phyloP scores from a whole-genome alignment of 495 filamentous ascomycete species.

The Rusavskia elegans region DNA sequence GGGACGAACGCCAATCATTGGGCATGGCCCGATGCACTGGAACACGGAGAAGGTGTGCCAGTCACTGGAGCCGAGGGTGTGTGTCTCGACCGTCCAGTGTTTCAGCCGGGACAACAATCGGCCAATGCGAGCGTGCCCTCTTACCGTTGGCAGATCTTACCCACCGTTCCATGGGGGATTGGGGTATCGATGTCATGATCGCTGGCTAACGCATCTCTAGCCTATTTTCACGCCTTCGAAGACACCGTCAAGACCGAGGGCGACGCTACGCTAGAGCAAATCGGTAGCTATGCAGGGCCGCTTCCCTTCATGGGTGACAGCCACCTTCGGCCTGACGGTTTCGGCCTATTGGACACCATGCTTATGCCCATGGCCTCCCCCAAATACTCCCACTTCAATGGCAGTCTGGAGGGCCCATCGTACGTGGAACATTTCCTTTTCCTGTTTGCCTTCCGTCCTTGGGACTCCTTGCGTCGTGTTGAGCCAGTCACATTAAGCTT shows the following conservation, averaged over 20 bases:
- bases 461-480: constrained; percentile 20
- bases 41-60: neutral
- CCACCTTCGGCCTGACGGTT: constrained; percentile 5
- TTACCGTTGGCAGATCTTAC: neutral
- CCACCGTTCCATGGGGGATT: neutral
- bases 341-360: constrained; percentile 18
- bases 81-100: neutral
- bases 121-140: constrained; percentile 1
- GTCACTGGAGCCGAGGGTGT: neutral
- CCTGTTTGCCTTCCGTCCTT: neutral
- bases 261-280: constrained; percentile 4
- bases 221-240: constrained; percentile 2
- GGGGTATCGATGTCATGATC: neutral
- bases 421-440: constrained; percentile 30
- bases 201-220: constrained; percentile 1
- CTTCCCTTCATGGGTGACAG: constrained; percentile 1
- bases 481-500: constrained; percentile 9
- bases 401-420: constrained; percentile 30
- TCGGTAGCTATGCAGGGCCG: constrained; percentile 1
- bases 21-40: neutral
- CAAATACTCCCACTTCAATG: constrained; percentile 30
- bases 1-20: neutral
- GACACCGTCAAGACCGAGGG: constrained; percentile 2
- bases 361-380: constrained; percentile 25
- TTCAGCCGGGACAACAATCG: neutral